Conservation (phyloP, 345 rosid genomes). For the Litchi chinensis region DNA sequence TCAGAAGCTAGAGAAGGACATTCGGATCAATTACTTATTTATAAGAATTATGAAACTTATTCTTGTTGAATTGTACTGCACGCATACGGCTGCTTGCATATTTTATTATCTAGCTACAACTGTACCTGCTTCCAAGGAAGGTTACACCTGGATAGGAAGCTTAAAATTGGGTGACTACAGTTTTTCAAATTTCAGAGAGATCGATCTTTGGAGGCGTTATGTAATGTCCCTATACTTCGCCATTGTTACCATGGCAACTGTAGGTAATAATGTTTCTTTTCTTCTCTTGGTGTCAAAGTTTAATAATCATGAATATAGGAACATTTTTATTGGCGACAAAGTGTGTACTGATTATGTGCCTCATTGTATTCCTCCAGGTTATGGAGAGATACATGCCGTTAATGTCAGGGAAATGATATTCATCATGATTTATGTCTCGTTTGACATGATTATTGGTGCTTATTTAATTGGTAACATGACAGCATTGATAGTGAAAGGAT, state of each 20-base stretch:
- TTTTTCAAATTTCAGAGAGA: conserved; percentile 64
- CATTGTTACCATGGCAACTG: conserved; percentile 89
- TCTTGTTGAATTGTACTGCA: conserved; percentile 85
- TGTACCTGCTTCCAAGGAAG: conserved; percentile 69
- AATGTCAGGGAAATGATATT: conserved; percentile 89
- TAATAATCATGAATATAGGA: background rate
- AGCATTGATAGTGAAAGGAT: conserved; percentile 88
- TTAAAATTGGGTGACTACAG: conserved; percentile 73
- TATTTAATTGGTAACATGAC: conserved; percentile 93
- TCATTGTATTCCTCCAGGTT: conserved; percentile 49
- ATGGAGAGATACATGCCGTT: conserved; percentile 91
- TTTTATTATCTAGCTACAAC: conserved; percentile 94
- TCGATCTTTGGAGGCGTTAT: conserved; percentile 78
- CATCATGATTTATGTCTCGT: conserved; percentile 75
- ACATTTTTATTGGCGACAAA: background rate
- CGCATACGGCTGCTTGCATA: conserved; percentile 92
- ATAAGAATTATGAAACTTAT: conserved; percentile 81
- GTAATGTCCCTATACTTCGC: conserved; percentile 79
- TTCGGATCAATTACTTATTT: conserved; percentile 77
- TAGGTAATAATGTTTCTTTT: conserved; percentile 45
- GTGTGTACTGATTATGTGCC: background rate
- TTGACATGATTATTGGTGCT: conserved; percentile 90
- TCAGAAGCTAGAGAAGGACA: conserved; percentile 80
- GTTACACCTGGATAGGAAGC: conserved; percentile 91
- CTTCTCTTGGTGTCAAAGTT: background rate